phyloP scores from a whole-genome alignment of 441 rosid species.

The Dalechampia spathulata region DNA sequence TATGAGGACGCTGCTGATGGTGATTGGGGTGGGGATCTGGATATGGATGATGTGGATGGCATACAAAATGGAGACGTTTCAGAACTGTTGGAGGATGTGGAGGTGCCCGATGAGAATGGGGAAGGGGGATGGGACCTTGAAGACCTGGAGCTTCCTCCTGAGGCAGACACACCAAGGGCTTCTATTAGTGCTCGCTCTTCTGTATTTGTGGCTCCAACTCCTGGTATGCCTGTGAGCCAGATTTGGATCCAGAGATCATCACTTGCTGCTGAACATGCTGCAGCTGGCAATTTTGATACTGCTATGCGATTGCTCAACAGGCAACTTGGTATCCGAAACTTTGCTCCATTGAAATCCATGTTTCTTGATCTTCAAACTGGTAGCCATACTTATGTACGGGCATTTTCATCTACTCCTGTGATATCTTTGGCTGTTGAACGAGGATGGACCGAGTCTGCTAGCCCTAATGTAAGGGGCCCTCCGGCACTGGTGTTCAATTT shows the following conservation, averaged over 20 bases:
- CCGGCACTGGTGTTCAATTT: conserved; percentile 56
- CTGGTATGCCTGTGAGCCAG: conserved; percentile 76
- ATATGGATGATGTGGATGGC: conserved; percentile 52
- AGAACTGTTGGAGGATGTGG: conserved; percentile 53
- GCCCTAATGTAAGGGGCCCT: conserved; percentile 67
- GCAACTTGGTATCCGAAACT: conserved; percentile 79
- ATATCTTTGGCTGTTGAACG: conserved; percentile 68
- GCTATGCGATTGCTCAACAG: conserved; percentile 78
- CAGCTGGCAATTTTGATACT: conserved; percentile 85
- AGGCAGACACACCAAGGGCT: conserved; percentile 65
- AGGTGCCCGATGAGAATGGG: conserved; percentile 48
- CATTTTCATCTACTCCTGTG: conserved; percentile 61
- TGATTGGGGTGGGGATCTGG: conserved; percentile 82
- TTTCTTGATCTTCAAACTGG: conserved; percentile 68
- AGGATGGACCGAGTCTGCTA: conserved; percentile 66
- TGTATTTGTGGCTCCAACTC: conserved; percentile 59
- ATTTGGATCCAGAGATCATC: conserved; percentile 79
- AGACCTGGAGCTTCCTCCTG: conserved; percentile 72
- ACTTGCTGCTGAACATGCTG: conserved; percentile 85
- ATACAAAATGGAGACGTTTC: conserved; percentile 47
- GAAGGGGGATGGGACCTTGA: conserved; percentile 90
- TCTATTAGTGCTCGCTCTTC: conserved; percentile 46
- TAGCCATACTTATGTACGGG: conserved; percentile 65
- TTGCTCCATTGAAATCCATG: conserved; percentile 52
- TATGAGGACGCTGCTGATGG: conserved; percentile 50